Percentiles rank a stretch among this genome's conserved stretches.
phyloP scores from a whole-genome alignment of 306 rosid species.

The Parietaria judaica region DNA sequence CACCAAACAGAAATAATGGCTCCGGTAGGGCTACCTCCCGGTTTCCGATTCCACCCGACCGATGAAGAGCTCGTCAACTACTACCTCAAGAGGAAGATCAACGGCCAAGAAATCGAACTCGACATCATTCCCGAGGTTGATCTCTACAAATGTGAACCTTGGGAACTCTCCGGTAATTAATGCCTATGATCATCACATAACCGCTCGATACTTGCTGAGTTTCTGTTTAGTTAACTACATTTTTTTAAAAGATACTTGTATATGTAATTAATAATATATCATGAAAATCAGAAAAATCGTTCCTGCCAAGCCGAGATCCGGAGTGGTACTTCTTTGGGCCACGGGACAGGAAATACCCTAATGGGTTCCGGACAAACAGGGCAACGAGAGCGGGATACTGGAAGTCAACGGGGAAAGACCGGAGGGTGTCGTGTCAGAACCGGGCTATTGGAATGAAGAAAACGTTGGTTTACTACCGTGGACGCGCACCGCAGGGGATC shows the following conservation, averaged over 20 bases:
- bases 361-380: constrained; percentile 91
- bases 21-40: constrained; percentile 98
- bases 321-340: constrained; percentile 99
- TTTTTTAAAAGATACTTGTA: no score
- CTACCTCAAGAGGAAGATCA: constrained; percentile 85
- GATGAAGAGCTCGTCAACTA: constrained; percentile 96
- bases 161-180: constrained; percentile 88
- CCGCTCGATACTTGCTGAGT: no score
- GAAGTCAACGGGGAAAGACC: constrained; percentile 94
- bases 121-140: constrained; percentile 97
- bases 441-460: constrained; percentile 97
- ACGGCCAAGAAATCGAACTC: constrained; percentile 89
- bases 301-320: constrained; percentile 93
- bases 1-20: constrained; percentile 34
- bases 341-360: constrained; percentile 82
- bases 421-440: constrained; percentile 58
- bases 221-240: no score
- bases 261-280: neutral
- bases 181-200: neutral
- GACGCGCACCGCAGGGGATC: constrained; percentile 97
- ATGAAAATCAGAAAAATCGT: constrained; percentile 60
- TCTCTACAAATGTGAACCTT: constrained; percentile 99
- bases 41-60: constrained; percentile 95
- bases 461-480: constrained; percentile 85
- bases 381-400: constrained; percentile 97